Evolutionary conservation across 225 moss, liverwort and hornwort genomes (phyloP).

Genomic region (Marchantia paleacea): DNA sequence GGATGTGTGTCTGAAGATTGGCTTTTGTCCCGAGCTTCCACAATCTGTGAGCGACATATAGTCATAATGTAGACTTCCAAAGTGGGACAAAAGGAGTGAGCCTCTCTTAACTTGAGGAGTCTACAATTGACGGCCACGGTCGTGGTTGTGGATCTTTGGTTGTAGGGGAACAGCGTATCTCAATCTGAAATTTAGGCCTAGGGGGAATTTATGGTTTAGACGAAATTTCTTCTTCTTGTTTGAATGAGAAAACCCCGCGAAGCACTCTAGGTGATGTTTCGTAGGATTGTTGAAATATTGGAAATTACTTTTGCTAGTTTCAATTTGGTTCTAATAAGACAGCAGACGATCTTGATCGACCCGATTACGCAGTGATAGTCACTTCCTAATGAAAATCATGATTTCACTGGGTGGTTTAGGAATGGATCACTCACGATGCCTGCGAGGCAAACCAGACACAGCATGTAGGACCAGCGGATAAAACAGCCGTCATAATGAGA

Average conservation of each 20-base stretch:
- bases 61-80: not conserved
- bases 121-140: not conserved
- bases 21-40: not conserved
- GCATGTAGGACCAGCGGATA: constrained; percentile 9
- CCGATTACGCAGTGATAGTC: not conserved
- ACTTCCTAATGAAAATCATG: not conserved
- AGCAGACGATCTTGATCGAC: not conserved
- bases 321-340: not conserved
- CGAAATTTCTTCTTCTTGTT: no score
- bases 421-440: not conserved
- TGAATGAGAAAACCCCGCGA: no score
- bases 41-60: not conserved
- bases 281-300: no score
- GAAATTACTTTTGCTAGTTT: not conserved
- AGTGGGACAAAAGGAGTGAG: not conserved
- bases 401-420: not conserved
- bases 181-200: no score
- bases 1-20: not conserved
- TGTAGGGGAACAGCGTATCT: no score
- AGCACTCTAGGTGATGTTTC: no score
- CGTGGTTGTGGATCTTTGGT: no score
- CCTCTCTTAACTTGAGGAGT: not conserved
- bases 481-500: constrained; percentile 12
- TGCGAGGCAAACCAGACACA: not conserved
- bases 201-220: no score